phyloP scores from a whole-genome alignment of 2,329 filamentous ascomycete species.

The Fusarium verticillioides region DNA sequence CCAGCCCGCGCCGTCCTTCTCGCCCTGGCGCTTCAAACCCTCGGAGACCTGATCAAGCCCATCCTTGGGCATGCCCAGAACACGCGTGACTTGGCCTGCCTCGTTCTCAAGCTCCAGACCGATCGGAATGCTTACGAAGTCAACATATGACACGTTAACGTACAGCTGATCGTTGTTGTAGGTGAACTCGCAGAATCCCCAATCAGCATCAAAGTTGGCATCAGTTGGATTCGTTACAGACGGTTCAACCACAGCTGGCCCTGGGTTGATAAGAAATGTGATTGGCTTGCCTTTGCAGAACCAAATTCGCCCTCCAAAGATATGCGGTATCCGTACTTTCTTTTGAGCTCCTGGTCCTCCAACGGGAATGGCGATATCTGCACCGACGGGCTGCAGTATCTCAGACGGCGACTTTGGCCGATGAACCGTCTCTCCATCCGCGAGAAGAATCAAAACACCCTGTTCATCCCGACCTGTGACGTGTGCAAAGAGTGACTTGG shows the following conservation, averaged over 20 bases:
- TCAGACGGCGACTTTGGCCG: constrained; percentile 68
- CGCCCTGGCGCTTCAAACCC: constrained; percentile 58
- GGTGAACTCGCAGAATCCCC: constrained; percentile 78
- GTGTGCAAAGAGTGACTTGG: constrained; percentile 70
- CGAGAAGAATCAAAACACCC: constrained; percentile 69
- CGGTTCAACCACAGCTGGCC: constrained; percentile 79
- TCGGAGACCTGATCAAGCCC: constrained; percentile 60
- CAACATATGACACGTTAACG: constrained; percentile 78
- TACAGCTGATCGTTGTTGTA: constrained; percentile 71
- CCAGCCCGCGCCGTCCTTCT: constrained; percentile 62
- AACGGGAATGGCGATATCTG: constrained; percentile 71
- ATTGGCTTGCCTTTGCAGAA: constrained; percentile 71
- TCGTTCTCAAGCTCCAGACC: constrained; percentile 63
- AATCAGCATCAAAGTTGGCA: constrained; percentile 68
- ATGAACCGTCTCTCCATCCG: constrained; percentile 74
- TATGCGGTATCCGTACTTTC: constrained; percentile 73
- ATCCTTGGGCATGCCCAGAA: constrained; percentile 60
- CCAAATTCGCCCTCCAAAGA: constrained; percentile 79
- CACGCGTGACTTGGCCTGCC: constrained; percentile 56
- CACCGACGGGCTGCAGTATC: constrained; percentile 61
- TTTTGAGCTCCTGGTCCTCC: constrained; percentile 69
- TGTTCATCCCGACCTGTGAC: constrained; percentile 73
- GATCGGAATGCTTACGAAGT: constrained; percentile 77
- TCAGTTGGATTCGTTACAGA: constrained; percentile 74
- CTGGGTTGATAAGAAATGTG: constrained; percentile 76